Evolutionary conservation across 106 monocot genomes (phyloP).

Genomic region (Posidonia australis): DNA sequence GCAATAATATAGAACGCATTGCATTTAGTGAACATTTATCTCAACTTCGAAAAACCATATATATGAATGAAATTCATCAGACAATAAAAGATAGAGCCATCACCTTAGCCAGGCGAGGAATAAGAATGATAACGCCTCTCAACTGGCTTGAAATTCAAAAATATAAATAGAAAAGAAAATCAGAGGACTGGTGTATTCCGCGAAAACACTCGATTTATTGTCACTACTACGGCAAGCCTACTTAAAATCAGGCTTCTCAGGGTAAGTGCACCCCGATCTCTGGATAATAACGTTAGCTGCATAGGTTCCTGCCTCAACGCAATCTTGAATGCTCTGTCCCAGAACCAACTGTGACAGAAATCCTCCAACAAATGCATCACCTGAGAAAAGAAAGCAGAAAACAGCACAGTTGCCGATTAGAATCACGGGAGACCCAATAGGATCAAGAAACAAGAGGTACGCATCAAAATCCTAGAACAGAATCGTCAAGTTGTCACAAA

Average conservation of each 20-base stretch:
- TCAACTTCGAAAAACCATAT: not conserved
- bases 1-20: no score
- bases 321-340: constrained; percentile 76
- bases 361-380: constrained; percentile 93
- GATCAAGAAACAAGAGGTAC: no score
- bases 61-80: not conserved
- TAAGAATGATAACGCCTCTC: constrained; percentile 1
- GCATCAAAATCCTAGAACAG: no score
- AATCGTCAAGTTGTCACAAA: no score
- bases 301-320: constrained; percentile 66
- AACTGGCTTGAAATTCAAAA: not conserved
- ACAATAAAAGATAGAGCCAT: not conserved
- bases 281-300: constrained; percentile 86
- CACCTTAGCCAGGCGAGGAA: not conserved
- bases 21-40: no score
- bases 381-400: constrained; percentile 14
- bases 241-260: constrained; percentile 73
- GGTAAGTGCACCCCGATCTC: constrained; percentile 79
- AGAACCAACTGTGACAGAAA: constrained; percentile 78
- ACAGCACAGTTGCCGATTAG: no score
- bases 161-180: not conserved
- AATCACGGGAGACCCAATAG: no score
- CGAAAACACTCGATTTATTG: not conserved
- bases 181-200: not conserved
- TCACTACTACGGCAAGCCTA: not conserved